Evolutionary conservation across 169 alveolate genomes (phyloP), one percentile per base, ranked within the genome.

Genomic region (Cardiosporidium cionae): DNA sequence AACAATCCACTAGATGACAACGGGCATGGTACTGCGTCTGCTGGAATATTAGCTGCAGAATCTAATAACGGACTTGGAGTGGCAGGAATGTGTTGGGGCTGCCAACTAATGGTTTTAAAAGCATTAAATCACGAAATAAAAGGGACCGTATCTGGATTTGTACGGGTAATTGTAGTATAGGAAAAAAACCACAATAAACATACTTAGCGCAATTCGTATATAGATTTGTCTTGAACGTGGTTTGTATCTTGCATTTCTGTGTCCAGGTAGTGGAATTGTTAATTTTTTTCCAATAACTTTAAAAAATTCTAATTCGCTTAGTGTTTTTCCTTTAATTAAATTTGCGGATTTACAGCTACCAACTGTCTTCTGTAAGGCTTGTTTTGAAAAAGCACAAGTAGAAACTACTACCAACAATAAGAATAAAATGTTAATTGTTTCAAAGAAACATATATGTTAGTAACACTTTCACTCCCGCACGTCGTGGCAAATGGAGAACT

Each of bases 1-100:
- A 84, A 74, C 29, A 66, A 82, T 53, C 90, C 89, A 0, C 71
- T 78, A 2, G 91, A 86, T 66, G 89, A 81, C 71, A 69, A 81
- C 25, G 89, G 87, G 6, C 91, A 86, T 34, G 91, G 91, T n/a
- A 86, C 91, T 9, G 78, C 79, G 22, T 84, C 85, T 72, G 88
- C 91, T 6, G 88, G 89, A 9, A 83, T 86, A 29, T 80, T 84
- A n/a, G 90, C 90, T 3, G 90, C 90, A 7, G 71, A 75, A n/a
- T 85, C 86, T 32, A 83, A 84, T 34, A 83, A 82, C 72, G 74
- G 75, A 52, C 28, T 72, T 16, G 89, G 89, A n/a, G 85, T 79
- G 53, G 68, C 83, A n/a, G 89, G 89, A 7, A 77, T 84, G 31
- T 37, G 79, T 34, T 58, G 72, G 84, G 64, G 27, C 33, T 66